phyloP scores from a whole-genome alignment of 352 stramenopile genomes.

The Phytophthora sp. region DNA sequence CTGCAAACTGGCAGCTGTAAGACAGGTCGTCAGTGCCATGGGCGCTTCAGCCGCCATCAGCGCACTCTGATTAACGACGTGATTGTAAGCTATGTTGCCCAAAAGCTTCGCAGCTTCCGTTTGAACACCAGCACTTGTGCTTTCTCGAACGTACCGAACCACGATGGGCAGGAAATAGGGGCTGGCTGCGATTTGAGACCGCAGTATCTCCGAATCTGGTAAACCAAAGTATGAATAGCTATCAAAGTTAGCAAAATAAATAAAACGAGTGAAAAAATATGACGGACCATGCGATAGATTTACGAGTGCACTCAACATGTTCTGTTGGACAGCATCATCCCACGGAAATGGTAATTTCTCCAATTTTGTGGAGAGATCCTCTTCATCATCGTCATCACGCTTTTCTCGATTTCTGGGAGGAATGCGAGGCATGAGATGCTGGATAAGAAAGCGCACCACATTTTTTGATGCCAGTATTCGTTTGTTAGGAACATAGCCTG shows the following conservation, averaged over 20 bases:
- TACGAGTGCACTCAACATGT: slow-evolving; percentile 61
- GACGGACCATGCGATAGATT: slow-evolving; percentile 75
- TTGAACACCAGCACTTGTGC: slow-evolving; percentile 38
- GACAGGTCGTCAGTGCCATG: slow-evolving; percentile 36
- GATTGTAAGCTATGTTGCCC: slow-evolving; percentile 69
- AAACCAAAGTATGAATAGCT: neutral
- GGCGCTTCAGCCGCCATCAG: slow-evolving; percentile 70
- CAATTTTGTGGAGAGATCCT: slow-evolving; percentile 32
- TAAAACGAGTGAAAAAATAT: no score
- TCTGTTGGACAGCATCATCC: slow-evolving; percentile 45
- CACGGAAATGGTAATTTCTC: slow-evolving; percentile 50
- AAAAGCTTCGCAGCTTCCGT: slow-evolving; percentile 68
- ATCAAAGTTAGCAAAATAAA: no score
- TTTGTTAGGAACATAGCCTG: slow-evolving; percentile 62
- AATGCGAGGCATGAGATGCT: slow-evolving; percentile 43
- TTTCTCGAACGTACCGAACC: slow-evolving; percentile 62
- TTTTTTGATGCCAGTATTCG: slow-evolving; percentile 71
- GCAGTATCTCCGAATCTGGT: slow-evolving; percentile 81
- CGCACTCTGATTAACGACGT: slow-evolving; percentile 74
- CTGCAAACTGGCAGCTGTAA: slow-evolving; percentile 44
- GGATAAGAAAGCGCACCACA: slow-evolving; percentile 50
- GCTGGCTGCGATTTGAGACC: slow-evolving; percentile 73
- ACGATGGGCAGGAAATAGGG: slow-evolving; percentile 54
- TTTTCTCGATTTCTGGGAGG: slow-evolving; percentile 29
- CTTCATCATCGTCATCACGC: slow-evolving; percentile 12